Evolutionary conservation across 2,329 filamentous ascomycete species (phyloP).

Genomic region (Pyrenochaeta sp.): DNA sequence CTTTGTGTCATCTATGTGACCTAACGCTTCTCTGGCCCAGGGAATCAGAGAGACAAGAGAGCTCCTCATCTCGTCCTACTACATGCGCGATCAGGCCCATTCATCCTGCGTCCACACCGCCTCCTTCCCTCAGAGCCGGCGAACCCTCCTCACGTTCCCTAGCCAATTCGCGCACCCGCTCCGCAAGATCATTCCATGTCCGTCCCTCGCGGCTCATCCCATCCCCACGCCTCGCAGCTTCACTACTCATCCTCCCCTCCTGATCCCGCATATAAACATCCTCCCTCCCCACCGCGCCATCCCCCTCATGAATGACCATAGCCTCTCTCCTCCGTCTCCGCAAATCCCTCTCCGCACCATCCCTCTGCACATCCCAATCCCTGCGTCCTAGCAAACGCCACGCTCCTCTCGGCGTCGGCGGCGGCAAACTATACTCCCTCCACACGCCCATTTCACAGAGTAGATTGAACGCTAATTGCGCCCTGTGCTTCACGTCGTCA

Average conservation of each 20-base stretch:
- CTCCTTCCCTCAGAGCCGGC: neutral
- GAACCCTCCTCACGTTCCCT: neutral
- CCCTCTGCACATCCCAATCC: slow-evolving; percentile 54
- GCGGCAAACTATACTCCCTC: slow-evolving; percentile 13
- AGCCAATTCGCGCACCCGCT: neutral
- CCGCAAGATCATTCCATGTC: neutral
- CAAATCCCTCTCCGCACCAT: slow-evolving; percentile 73
- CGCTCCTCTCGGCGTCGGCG: slow-evolving; percentile 5
- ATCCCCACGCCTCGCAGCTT: neutral
- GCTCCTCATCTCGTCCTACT: neutral
- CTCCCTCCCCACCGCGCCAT: slow-evolving; percentile 72
- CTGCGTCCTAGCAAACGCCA: slow-evolving; percentile 14
- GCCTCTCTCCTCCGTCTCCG: slow-evolving; percentile 82
- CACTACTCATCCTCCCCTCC: slow-evolving; percentile 20
- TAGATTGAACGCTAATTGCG: slow-evolving; percentile 38
- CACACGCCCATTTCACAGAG: slow-evolving; percentile 35
- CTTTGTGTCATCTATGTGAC: neutral
- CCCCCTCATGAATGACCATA: slow-evolving; percentile 91
- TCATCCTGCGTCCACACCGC: neutral
- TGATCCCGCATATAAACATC: slow-evolving; percentile 75
- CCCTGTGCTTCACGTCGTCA: slow-evolving; percentile 25
- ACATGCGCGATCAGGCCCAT: neutral
- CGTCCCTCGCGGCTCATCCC: neutral
- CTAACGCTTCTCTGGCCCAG: neutral
- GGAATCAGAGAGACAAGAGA: neutral